These are phyloP conservation scores for Psophocarpus tetragonolobus DNA, from an alignment of 306 rosid species.

Conservation along the genomic window DNA sequence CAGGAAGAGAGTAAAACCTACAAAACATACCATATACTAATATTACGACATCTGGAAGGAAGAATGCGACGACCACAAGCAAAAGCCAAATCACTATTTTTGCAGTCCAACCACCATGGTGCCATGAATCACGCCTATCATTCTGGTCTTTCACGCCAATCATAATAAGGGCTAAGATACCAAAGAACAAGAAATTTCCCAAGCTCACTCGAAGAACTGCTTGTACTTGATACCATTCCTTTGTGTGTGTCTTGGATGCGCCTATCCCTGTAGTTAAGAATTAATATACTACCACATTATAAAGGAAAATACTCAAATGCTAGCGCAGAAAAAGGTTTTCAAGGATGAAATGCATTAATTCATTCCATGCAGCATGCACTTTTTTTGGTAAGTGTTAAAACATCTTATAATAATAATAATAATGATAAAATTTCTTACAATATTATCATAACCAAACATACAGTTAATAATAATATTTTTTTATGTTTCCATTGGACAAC, in stretches of 20 bases:
- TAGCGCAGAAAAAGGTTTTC: not conserved
- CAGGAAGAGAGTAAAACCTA: not conserved
- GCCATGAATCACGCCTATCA: conserved; percentile 95
- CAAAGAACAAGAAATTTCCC: conserved; percentile 89
- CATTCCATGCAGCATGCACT: not conserved
- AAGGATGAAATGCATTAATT: not conserved
- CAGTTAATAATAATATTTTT: not conserved
- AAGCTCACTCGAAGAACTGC: conserved; percentile 96
- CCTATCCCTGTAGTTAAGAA: conserved; percentile 67
- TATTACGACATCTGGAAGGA: conserved; percentile 70
- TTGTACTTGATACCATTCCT: conserved; percentile 82
- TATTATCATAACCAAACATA: not conserved
- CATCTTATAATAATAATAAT: not conserved
- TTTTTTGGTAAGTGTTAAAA: not conserved
- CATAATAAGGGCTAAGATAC: conserved; percentile 77
- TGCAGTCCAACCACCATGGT: conserved; percentile 92
- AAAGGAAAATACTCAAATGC: not conserved
- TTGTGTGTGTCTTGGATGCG: conserved; percentile 53
- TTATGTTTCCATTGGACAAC: not conserved
- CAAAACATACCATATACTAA: conserved; percentile 63
- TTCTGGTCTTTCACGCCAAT: conserved; percentile 91
- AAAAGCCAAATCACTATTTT: conserved; percentile 79
- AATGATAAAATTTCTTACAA: not conserved
- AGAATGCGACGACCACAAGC: conserved; percentile 78
- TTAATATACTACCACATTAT: not conserved